phyloP scores from a whole-genome alignment of 345 rosid species.

The Lenwebbia sp. region DNA sequence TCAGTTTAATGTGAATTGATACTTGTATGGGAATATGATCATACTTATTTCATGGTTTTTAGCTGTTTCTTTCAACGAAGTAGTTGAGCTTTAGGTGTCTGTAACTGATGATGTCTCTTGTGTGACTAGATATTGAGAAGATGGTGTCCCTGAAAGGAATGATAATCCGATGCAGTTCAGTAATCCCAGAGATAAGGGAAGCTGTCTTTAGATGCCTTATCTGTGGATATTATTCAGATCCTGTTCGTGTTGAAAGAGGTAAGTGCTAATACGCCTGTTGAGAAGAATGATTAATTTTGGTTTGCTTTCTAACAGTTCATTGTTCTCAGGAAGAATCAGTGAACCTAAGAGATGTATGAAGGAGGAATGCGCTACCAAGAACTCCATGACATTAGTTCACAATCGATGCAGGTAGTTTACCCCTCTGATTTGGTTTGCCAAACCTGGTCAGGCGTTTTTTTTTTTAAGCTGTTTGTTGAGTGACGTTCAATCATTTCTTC shows the following conservation, averaged over 20 bases:
- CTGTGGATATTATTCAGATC: conserved; percentile 80
- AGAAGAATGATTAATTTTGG: neutral
- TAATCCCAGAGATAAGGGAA: conserved; percentile 96
- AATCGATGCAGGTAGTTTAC: conserved; percentile 79
- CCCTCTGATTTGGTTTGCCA: neutral
- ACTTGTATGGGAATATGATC: neutral
- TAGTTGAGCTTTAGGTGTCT: neutral
- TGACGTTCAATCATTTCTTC: neutral
- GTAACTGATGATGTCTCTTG: neutral
- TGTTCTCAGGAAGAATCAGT: conserved; percentile 51
- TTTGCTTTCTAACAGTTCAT: conserved; percentile 1
- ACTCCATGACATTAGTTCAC: conserved; percentile 78
- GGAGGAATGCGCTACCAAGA: conserved; percentile 82
- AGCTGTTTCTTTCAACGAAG: neutral
- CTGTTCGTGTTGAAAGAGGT: conserved; percentile 95
- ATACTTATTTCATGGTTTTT: neutral
- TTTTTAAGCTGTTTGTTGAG: neutral
- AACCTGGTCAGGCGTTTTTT: neutral
- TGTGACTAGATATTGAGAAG: conserved; percentile 76
- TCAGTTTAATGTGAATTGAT: neutral
- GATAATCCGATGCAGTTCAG: conserved; percentile 86
- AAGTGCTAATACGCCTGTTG: conserved; percentile 5
- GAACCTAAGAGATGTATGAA: conserved; percentile 75
- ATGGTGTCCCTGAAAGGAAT: conserved; percentile 93
- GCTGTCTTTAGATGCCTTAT: conserved; percentile 85